Percentiles rank a stretch among this genome's conserved stretches.
Conservation (phyloP, 2,329 filamentous ascomycete species). For the Stagonosporopsis chrysanthemi region DNA sequence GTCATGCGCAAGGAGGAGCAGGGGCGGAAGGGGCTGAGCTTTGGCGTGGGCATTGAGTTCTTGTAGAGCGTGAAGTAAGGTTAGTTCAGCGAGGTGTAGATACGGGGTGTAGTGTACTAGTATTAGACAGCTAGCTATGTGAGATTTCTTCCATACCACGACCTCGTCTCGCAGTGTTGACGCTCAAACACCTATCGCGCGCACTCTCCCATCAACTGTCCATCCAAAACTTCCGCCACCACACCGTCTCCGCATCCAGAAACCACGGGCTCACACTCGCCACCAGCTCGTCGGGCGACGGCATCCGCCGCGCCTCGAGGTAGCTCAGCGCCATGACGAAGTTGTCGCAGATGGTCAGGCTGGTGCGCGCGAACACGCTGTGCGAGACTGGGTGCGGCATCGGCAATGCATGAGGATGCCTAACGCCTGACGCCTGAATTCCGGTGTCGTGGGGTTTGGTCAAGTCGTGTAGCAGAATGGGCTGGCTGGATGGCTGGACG, state of each 20-base stretch:
- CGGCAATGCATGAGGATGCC: slow-evolving; percentile 14
- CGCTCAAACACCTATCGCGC: neutral
- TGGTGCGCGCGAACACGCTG: slow-evolving; percentile 42
- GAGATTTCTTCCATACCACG: neutral
- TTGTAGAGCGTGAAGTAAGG: slow-evolving; percentile 62
- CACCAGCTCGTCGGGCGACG: slow-evolving; percentile 41
- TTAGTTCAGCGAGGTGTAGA: neutral
- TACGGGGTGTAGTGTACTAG: slow-evolving; percentile 11
- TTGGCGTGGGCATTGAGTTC: slow-evolving; percentile 97
- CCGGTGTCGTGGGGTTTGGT: no score
- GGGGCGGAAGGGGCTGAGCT: slow-evolving; percentile 86
- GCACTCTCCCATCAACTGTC: slow-evolving; percentile 1
- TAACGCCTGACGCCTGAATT: neutral
- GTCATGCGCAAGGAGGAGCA: slow-evolving; percentile 84
- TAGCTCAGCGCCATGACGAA: slow-evolving; percentile 42
- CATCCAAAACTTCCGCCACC: slow-evolving; percentile 41
- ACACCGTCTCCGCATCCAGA: slow-evolving; percentile 43
- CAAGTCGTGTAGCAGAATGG: no score
- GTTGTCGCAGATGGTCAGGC: slow-evolving; percentile 44
- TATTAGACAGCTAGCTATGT: slow-evolving; percentile 16
- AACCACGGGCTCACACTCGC: slow-evolving; percentile 44
- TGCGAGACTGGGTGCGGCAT: slow-evolving; percentile 43
- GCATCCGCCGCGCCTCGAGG: slow-evolving; percentile 27
- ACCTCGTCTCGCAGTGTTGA: neutral
- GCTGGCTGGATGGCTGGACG: no score